Base-by-base conservation (phyloP, 139 green algal species). In the Tetraselmis chui region DNA sequence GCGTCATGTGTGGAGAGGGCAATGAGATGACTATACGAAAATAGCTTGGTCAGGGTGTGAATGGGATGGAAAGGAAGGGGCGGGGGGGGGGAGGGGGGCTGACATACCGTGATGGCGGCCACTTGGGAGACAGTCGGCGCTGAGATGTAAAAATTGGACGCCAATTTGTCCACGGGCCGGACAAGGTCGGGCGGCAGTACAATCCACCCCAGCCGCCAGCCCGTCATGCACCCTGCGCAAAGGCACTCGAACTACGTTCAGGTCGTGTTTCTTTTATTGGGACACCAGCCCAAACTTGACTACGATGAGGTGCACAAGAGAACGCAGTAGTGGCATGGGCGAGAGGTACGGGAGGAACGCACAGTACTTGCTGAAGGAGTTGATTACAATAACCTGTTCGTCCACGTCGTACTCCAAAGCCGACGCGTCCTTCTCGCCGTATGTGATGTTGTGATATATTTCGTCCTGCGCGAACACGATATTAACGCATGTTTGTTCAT, bases 321-420 rank as follows among this genome's bases (percentile, higher is more conserved):
- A n/a, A n/a, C n/a, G n/a, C n/a, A n/a, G n/a, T n/a, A n/a, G n/a
- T n/a, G n/a, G n/a, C n/a, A n/a, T n/a, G n/a, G n/a, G n/a, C n/a
- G n/a, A n/a, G n/a, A n/a, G n/a, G n/a, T n/a, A n/a, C n/a, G n/a
- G n/a, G n/a, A n/a, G n/a, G n/a, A n/a, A n/a, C 45, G 45, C 45
- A 67, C 79, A 83, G 79, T 78, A 86, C 79, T 86, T 86, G 59
- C 31, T 79, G 75, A 86, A 86, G 31, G 79, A 84, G 59, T 86
- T 86, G 29, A 86, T 86, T 5, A 86, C 79, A 22, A 84, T 58
- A 27, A 77, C 77, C 77, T 29, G 24, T 22, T 77, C 18, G 31
- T 81, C 26, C 5, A 59, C 27, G 22, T 45, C 59, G 79, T 80
- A 79, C 58, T 81, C 76, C 75, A 85, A 31, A 26, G 81, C 81